Conservation (phyloP, 208 protist species). For the Acanthamoeba culbertsoni region DNA sequence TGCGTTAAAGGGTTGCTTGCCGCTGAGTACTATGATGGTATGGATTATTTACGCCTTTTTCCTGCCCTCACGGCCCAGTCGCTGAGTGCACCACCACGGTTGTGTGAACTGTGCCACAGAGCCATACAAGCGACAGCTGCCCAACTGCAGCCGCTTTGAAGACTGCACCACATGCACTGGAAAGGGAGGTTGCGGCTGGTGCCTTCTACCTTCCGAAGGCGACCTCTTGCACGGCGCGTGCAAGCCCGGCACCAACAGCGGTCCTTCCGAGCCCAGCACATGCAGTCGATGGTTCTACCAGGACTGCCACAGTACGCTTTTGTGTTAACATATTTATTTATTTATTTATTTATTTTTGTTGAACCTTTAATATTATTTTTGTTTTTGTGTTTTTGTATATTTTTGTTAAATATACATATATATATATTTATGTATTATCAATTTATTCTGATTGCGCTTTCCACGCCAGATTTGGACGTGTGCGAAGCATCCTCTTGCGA, state of each 20-base stretch:
- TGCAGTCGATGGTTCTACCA: constrained; percentile 7
- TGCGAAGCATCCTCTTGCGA: background rate
- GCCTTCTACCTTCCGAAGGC: background rate
- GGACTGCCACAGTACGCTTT: background rate
- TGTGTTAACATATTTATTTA: background rate
- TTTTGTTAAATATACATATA: background rate
- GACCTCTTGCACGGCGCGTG: background rate
- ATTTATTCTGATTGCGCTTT: no score
- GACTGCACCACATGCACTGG: background rate
- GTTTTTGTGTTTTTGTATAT: background rate
- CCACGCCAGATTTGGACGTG: background rate
- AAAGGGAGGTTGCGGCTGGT: background rate
- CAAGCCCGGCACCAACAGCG: background rate
- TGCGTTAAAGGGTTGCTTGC: no score
- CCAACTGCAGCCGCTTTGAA: background rate
- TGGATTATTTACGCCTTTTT: no score
- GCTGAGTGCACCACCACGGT: background rate
- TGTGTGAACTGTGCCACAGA: no score
- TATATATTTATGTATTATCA: no score
- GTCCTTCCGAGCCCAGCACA: background rate
- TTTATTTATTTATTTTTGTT: background rate
- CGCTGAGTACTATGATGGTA: no score
- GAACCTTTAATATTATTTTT: background rate
- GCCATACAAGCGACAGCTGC: background rate
- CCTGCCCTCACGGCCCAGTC: no score